Evolutionary conservation across 1,284 basidiomycete species (phyloP), one percentile per base, ranked within the genome.

Genomic region (Mycosarcoma mackinlayi): DNA sequence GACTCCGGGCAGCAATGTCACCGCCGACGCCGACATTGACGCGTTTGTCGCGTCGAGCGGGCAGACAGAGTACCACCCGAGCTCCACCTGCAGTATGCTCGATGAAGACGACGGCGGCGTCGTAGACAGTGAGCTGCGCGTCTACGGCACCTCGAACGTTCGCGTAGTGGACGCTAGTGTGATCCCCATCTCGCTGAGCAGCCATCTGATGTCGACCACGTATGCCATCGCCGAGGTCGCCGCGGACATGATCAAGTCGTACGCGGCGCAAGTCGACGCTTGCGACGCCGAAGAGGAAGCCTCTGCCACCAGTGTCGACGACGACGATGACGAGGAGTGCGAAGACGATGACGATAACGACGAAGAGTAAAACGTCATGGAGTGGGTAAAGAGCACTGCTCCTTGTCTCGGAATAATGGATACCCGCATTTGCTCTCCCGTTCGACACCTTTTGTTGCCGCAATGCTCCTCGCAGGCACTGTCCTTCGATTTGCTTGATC

Each of bases 91-190:
- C 76, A 85, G 88, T 7, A 90, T 90, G 89, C 82, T 89, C 38
- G 89, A 89, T 5, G 83, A 85, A 66, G 83, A 84, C 18, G 80
- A 85, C 51, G 89, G 89, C 39, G 89, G 89, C 60, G 89, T 90
- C 38, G 89, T 91, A 38, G 87, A 88, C 77, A 84, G 87, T 23
- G 84, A 87, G 46, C 83, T 91, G 38, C 84, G 85, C 73, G 89
- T 90, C 13, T 89, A 90, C 78, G 89, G 89, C 24, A 85, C 86
- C 4, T 73, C 86, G 78, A 90, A 90, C 84, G 85, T 92, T 66
- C 73, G 84, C n/a, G 82, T 85, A 23, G 78, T 84, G 34, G 84
- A 85, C 61, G 79, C 84, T 3, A 76, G 72, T 6, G 75, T 84
- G n/a, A 73, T 80, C 31, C 76, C 77, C 16, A 56, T 81, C 44